Conservation (phyloP, 1,139 yeast species). For the Taphrina sp. region DNA sequence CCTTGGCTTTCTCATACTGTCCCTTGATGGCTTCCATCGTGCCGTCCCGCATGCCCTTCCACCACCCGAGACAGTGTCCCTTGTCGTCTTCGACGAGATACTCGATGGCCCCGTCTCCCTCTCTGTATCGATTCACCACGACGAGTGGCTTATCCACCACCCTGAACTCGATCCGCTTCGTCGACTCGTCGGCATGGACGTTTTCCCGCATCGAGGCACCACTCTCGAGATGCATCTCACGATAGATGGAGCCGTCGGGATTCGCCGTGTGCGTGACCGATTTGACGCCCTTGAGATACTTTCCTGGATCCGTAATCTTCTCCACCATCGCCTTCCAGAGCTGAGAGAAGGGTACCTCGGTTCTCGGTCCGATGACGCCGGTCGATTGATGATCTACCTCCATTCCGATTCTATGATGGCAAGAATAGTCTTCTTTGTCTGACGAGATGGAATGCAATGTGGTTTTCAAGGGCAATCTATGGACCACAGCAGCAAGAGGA, state of each 20-base stretch:
- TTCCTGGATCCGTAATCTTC: constrained; percentile 22
- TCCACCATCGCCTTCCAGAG: constrained; percentile 28
- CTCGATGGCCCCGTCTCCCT: constrained; percentile 16
- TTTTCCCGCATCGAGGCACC: constrained; percentile 22
- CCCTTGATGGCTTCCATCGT: constrained; percentile 20
- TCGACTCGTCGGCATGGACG: constrained; percentile 2
- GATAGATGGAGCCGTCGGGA: constrained; percentile 15
- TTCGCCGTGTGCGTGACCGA: constrained; percentile 5
- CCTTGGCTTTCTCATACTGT: constrained; percentile 17
- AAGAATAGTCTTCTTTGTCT: not conserved
- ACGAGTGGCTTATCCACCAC: constrained; percentile 16
- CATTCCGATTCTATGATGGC: not conserved
- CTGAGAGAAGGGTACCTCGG: constrained; percentile 4
- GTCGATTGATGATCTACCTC: constrained; percentile 4
- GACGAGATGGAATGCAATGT: too few species aligned
- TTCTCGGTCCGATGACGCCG: constrained; percentile 8
- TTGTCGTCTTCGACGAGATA: constrained; percentile 19
- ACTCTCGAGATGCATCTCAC: constrained; percentile 21
- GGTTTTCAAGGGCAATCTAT: not conserved
- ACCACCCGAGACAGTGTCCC: constrained; percentile 24
- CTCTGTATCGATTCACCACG: constrained; percentile 16
- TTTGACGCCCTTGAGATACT: constrained; percentile 15
- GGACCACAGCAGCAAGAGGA: not conserved
- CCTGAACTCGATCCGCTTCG: constrained; percentile 13
- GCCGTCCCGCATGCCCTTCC: constrained; percentile 22